A percentile compares a stretch with the other conserved stretches of the same genome.
Conservation (phyloP, 169 alveolate species). For the Cryptosporidium meleagridis region DNA sequence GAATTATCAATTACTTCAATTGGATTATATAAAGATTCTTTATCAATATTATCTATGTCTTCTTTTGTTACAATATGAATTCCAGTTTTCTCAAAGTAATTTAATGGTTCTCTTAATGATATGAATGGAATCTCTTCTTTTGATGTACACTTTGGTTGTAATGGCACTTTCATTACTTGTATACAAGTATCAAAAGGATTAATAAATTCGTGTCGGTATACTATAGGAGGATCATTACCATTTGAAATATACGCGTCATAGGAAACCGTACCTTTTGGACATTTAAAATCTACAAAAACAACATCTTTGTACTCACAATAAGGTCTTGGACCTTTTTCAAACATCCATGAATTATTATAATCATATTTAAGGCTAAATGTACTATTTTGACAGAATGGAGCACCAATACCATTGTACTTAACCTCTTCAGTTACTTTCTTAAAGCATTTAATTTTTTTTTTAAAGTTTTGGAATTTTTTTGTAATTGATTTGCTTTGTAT, state of each 20-base stretch:
- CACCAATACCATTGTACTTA: constrained; percentile 36
- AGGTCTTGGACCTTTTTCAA: constrained; percentile 55
- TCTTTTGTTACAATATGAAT: constrained; percentile 62
- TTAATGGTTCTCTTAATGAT: constrained; percentile 30
- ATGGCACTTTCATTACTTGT: constrained; percentile 16
- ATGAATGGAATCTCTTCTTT: constrained; percentile 49
- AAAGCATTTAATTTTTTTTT: constrained; percentile 1
- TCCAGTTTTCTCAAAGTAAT: constrained; percentile 35
- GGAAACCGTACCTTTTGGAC: constrained; percentile 47
- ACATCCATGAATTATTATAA: constrained; percentile 42
- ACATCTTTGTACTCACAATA: constrained; percentile 27
- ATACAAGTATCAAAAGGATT: constrained; percentile 60
- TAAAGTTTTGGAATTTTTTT: neutral
- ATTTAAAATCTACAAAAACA: constrained; percentile 21
- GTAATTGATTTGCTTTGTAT: constrained; percentile 39
- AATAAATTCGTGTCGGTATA: constrained; percentile 20
- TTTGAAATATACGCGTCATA: constrained; percentile 42
- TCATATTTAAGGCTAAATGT: constrained; percentile 32
- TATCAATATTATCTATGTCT: constrained; percentile 39
- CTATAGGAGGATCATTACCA: constrained; percentile 59
- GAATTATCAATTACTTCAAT: constrained; percentile 49
- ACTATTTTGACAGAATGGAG: constrained; percentile 46
- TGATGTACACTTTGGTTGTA: constrained; percentile 49
- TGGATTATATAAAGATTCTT: constrained; percentile 11
- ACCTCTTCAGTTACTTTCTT: neutral